Percentiles rank a stretch among this genome's conserved stretches.
phyloP scores from a whole-genome alignment of 2,329 filamentous ascomycete species.

The Clonostachys solani region DNA sequence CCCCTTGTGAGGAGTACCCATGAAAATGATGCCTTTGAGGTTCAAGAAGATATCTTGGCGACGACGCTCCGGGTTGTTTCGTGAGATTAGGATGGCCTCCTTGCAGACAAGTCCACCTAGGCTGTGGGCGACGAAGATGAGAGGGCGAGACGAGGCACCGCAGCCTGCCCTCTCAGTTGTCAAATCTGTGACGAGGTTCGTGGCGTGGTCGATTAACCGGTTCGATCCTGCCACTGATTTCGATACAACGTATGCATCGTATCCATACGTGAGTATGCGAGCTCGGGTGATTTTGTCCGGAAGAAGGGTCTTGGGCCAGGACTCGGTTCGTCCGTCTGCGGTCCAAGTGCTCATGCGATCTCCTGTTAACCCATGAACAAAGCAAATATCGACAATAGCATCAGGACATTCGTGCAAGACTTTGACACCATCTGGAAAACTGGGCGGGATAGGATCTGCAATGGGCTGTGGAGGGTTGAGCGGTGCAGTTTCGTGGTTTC shows the following conservation, averaged over 20 bases:
- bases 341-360: constrained; percentile 32
- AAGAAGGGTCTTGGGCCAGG: constrained; percentile 27
- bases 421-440: no score
- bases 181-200: constrained; percentile 19
- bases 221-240: constrained; percentile 11
- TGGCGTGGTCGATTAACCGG: constrained; percentile 19
- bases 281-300: constrained; percentile 17
- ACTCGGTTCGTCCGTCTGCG: constrained; percentile 9
- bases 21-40: constrained; percentile 23
- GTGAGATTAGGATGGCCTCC: constrained; percentile 23
- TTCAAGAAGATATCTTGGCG: constrained; percentile 17
- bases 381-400: constrained; percentile 6
- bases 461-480: no score
- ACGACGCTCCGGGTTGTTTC: constrained; percentile 18
- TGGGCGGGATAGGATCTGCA: no score
- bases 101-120: constrained; percentile 33
- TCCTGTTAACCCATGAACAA: constrained; percentile 34
- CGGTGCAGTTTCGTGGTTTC: no score
- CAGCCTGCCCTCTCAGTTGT: constrained; percentile 10
- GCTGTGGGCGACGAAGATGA: constrained; percentile 31
- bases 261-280: constrained; percentile 33
- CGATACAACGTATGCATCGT: constrained; percentile 22
- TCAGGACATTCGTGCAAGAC: no score
- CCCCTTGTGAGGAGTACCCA: constrained; percentile 30
- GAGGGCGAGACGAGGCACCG: constrained; percentile 12